Percentiles rank a stretch among this genome's conserved stretches.
Conservation (phyloP, 2,329 filamentous ascomycete species). For the Exophiala aquamarina region DNA sequence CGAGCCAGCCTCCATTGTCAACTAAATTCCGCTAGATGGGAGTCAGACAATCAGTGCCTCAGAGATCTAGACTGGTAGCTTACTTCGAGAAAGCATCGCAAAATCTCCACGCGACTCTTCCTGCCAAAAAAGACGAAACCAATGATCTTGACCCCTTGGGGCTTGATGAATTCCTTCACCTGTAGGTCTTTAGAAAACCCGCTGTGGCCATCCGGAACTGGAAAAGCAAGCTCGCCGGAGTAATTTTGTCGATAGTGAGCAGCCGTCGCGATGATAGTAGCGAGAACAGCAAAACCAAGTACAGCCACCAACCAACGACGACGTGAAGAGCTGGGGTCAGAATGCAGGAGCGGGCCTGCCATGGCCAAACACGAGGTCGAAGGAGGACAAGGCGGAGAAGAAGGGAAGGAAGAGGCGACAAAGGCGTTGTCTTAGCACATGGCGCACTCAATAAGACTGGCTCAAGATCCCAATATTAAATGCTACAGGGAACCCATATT, state of each 20-base stretch:
- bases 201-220: background rate
- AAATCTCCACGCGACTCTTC: slow-evolving; percentile 44
- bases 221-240: slow-evolving; percentile 11
- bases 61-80: background rate
- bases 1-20: slow-evolving; percentile 46
- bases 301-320: background rate
- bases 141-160: slow-evolving; percentile 33
- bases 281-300: background rate
- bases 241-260: slow-evolving; percentile 4
- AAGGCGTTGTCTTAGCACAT: too few species aligned
- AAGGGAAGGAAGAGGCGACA: too few species aligned
- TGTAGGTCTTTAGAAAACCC: slow-evolving; percentile 5
- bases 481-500: too few species aligned
- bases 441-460: too few species aligned
- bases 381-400: too few species aligned
- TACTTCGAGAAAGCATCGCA: slow-evolving; percentile 50
- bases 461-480: too few species aligned
- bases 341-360: slow-evolving; percentile 3
- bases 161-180: slow-evolving; percentile 12
- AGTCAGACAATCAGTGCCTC: background rate
- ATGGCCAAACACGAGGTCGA: too few species aligned
- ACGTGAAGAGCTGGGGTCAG: background rate
- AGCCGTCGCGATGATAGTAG: background rate
- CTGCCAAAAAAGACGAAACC: slow-evolving; percentile 51
- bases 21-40: slow-evolving; percentile 42